Conservation (phyloP, 306 rosid genomes). For the Morella rubra region DNA sequence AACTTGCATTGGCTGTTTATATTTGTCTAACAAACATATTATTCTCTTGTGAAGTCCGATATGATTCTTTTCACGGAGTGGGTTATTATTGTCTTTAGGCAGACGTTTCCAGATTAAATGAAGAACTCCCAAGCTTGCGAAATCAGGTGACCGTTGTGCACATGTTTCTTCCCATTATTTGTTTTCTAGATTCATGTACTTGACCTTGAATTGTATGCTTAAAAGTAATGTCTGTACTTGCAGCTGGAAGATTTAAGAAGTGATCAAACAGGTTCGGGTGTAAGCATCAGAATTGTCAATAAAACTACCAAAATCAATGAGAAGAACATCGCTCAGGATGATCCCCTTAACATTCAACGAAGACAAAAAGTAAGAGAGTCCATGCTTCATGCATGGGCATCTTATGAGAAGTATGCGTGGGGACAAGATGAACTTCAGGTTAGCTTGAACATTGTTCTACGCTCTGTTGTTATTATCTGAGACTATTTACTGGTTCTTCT, state of each 20-base stretch:
- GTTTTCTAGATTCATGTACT: neutral
- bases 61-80: too few species aligned
- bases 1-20: too few species aligned
- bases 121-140: slow-evolving; percentile 40
- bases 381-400: slow-evolving; percentile 55
- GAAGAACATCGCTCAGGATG: slow-evolving; percentile 32
- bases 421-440: slow-evolving; percentile 73
- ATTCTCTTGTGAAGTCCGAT: too few species aligned
- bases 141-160: slow-evolving; percentile 35
- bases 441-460: neutral
- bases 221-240: slow-evolving; percentile 30
- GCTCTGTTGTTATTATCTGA: too few species aligned
- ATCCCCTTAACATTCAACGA: slow-evolving; percentile 40
- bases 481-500: too few species aligned
- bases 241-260: slow-evolving; percentile 37
- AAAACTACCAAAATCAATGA: slow-evolving; percentile 1
- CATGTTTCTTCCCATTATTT: slow-evolving; percentile 2
- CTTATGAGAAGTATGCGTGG: slow-evolving; percentile 69
- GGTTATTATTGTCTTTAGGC: slow-evolving; percentile 22
- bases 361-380: slow-evolving; percentile 55
- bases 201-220: slow-evolving; percentile 3
- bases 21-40: too few species aligned
- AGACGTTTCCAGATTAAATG: slow-evolving; percentile 39
- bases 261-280: slow-evolving; percentile 14
- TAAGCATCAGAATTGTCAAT: slow-evolving; percentile 18